These are phyloP conservation scores for Lachnellula occidentalis DNA, from an alignment of 2,329 filamentous ascomycete genomes.

Conservation along the genomic window DNA sequence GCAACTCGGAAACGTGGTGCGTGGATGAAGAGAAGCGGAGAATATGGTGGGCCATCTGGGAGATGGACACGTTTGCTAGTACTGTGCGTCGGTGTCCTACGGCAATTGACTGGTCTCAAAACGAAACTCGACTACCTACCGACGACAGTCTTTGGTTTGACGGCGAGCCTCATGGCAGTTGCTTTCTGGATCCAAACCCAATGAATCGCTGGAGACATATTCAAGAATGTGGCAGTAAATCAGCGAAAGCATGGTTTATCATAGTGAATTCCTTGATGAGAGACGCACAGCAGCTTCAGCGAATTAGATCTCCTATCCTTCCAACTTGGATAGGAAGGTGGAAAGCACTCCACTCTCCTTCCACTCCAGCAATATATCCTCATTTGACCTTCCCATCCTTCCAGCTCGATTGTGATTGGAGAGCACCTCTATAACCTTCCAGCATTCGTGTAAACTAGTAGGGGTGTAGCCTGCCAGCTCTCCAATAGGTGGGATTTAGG, in stretches of 20 bases:
- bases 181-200: constrained; percentile 27
- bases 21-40: constrained; percentile 33
- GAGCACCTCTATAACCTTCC: too few species aligned
- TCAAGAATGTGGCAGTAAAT: constrained; percentile 27
- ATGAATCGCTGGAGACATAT: constrained; percentile 31
- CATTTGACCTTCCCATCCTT: too few species aligned
- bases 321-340: too few species aligned
- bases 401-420: too few species aligned
- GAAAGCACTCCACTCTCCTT: too few species aligned
- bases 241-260: constrained; percentile 35
- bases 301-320: too few species aligned
- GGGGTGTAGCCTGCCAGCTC: too few species aligned
- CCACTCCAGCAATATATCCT: too few species aligned
- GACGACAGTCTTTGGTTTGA: constrained; percentile 32
- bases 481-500: too few species aligned
- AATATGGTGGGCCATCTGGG: constrained; percentile 37
- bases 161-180: constrained; percentile 24
- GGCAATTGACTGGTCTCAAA: constrained; percentile 33
- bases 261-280: constrained; percentile 37
- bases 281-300: constrained; percentile 33
- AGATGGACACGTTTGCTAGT: constrained; percentile 38
- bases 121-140: constrained; percentile 33
- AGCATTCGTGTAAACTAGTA: too few species aligned
- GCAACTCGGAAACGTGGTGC: constrained; percentile 20
- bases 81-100: constrained; percentile 34